These are phyloP conservation scores for Aphanomyces astaci DNA, from an alignment of 352 stramenopile species.

Conservation along the genomic window DNA sequence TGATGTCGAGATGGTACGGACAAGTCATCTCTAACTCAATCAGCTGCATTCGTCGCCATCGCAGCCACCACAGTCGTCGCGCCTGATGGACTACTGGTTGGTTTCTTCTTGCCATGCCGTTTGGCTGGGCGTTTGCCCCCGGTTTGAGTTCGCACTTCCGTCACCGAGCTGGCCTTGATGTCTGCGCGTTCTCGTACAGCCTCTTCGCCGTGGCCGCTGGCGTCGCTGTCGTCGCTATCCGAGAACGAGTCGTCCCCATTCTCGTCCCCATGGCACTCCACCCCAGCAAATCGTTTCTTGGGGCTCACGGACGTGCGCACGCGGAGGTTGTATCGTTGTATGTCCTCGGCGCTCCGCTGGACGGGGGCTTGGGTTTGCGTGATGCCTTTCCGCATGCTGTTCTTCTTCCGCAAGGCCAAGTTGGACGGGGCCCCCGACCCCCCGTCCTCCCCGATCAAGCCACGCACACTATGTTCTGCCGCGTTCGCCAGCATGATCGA, in stretches of 20 bases:
- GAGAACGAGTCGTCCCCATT: neutral
- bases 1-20: too few species aligned
- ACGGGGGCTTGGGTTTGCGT: slow-evolving; percentile 25
- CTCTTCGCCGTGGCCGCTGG: slow-evolving; percentile 1
- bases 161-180: slow-evolving; percentile 13
- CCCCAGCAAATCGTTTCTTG: neutral
- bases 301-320: slow-evolving; percentile 25
- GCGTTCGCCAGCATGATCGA: slow-evolving; percentile 56
- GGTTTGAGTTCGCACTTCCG: slow-evolving; percentile 1
- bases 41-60: too few species aligned
- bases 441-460: slow-evolving; percentile 61
- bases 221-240: neutral
- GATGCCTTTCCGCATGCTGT: slow-evolving; percentile 49
- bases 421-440: slow-evolving; percentile 32
- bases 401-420: slow-evolving; percentile 48
- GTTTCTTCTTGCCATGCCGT: slow-evolving; percentile 1
- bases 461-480: slow-evolving; percentile 68
- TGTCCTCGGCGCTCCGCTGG: slow-evolving; percentile 49
- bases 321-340: slow-evolving; percentile 67
- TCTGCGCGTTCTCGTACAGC: neutral
- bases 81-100: neutral
- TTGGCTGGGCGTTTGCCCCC: slow-evolving; percentile 1
- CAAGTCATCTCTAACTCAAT: too few species aligned
- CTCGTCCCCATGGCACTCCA: neutral
- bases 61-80: too few species aligned